Evolutionary conservation across 202 grass and related monocot genomes (phyloP).

Genomic region (Schoenoplectus tabernaemontani): DNA sequence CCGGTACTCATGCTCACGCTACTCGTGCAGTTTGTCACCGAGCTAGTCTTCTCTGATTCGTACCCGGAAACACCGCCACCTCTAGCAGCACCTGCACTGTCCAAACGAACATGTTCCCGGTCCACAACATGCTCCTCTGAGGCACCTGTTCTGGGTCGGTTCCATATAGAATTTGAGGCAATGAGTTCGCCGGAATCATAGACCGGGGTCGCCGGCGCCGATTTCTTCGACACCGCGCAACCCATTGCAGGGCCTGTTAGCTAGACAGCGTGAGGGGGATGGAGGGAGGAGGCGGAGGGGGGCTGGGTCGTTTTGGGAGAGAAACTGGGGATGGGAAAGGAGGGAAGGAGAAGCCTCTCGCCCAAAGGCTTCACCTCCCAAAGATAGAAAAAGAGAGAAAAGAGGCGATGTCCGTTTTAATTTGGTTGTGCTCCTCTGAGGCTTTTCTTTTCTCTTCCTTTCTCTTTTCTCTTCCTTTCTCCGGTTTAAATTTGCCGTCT

Average conservation of each 20-base stretch:
- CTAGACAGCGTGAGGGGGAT: neutral
- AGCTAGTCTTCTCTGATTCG: slow-evolving; percentile 20
- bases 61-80: slow-evolving; percentile 29
- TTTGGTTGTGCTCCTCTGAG: neutral
- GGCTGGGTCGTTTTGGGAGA: neutral
- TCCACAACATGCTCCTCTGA: neutral
- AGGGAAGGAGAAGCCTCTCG: slow-evolving; percentile 28
- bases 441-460: slow-evolving; percentile 3
- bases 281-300: neutral
- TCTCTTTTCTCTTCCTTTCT: no score
- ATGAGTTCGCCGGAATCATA: slow-evolving; percentile 28
- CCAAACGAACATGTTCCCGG: neutral
- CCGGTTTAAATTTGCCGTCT: no score
- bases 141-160: slow-evolving; percentile 26
- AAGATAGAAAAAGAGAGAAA: slow-evolving; percentile 26
- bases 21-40: slow-evolving; percentile 7
- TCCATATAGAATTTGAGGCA: slow-evolving; percentile 29
- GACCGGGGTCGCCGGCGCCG: slow-evolving; percentile 35
- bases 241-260: slow-evolving; percentile 38
- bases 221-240: slow-evolving; percentile 56
- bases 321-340: neutral
- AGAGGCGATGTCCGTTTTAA: no score
- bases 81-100: slow-evolving; percentile 13
- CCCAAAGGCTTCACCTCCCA: slow-evolving; percentile 4
- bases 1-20: slow-evolving; percentile 14